Base-by-base conservation (phyloP, 371 early-diverging fungal genomes). In the Conidiobolus incongruus region DNA sequence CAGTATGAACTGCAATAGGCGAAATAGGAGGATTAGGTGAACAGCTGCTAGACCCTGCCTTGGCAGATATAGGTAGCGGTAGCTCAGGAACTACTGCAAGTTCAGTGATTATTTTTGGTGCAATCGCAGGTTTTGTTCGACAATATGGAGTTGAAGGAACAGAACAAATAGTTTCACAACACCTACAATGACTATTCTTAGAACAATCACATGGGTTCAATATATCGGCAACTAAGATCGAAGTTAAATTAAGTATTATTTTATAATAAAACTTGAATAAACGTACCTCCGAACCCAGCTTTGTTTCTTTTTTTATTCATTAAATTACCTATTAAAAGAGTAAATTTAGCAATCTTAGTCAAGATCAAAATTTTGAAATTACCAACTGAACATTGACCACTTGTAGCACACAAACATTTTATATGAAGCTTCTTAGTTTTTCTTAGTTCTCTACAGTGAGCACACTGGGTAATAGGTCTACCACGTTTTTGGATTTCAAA, bases 391-490 rank as follows among this genome's bases (percentile, higher is more conserved):
- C n/a, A 32, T 16, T 21, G 43, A 16, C 24, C 33, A 28, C 24
- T 70, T 67, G 37, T 26, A 26, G 57, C 57, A 50, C 81, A 81
- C 28, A 63, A 61, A 47, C 83, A 81, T 53, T 76, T 75, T n/a
- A 71, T 67, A 53, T 76, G 78, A 19, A 75, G 63, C 51, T 79
- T 77, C 45, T 73, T 69, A 23, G 72, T 70, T 53, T 70, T 76
- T 31, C 84, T 66, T 44, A 77, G 62, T 51, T 77, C 72, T 47
- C 76, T 65, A 56, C 84, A 83, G 53, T 64, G 68, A 16, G 62
- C 50, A 53, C 84, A 83, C 53, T 83, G 84, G 29, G 75, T 75
- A 28, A 72, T 63, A 19, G 84, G 84, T 15, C 84, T 66, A 22
- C 84, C 84, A 56, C 80, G 81, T 54, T 67, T 70, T 44, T 74